These are phyloP conservation scores for Pleomassaria siparia DNA, from an alignment of 2,329 filamentous ascomycete genomes.

Conservation along the genomic window DNA sequence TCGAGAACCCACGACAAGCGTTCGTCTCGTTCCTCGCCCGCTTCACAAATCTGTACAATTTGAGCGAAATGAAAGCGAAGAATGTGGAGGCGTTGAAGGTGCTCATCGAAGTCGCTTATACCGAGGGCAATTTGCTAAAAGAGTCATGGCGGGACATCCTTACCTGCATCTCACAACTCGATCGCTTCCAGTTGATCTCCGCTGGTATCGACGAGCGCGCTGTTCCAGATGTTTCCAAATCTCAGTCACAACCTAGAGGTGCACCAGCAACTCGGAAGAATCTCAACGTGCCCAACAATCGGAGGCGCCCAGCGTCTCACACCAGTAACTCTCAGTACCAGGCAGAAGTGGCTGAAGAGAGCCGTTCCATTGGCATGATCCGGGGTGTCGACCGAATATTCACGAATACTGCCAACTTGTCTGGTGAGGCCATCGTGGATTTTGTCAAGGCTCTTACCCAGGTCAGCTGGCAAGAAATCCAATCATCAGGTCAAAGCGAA, in stretches of 20 bases:
- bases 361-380: constrained; percentile 88
- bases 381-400: constrained; percentile 95
- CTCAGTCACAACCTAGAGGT: constrained; percentile 66
- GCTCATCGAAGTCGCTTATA: constrained; percentile 86
- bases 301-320: constrained; percentile 49
- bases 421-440: constrained; percentile 90
- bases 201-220: constrained; percentile 91
- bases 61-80: constrained; percentile 93
- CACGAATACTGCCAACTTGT: constrained; percentile 90
- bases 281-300: constrained; percentile 60
- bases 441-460: constrained; percentile 91
- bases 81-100: constrained; percentile 94
- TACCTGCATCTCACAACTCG: constrained; percentile 92
- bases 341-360: constrained; percentile 85
- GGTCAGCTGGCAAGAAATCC: constrained; percentile 99
- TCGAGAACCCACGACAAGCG: constrained; percentile 89
- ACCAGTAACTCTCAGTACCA: constrained; percentile 56
- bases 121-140: constrained; percentile 85
- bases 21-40: constrained; percentile 93
- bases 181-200: constrained; percentile 91
- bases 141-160: constrained; percentile 95
- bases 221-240: constrained; percentile 82
- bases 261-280: constrained; percentile 64
- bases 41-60: constrained; percentile 92
- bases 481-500: constrained; percentile 93